A percentile compares a stretch with the other conserved stretches of the same genome.
These are phyloP conservation scores for Myriosclerotinia duriaeana DNA, from an alignment of 2,329 filamentous ascomycete genomes.

Conservation along the genomic window DNA sequence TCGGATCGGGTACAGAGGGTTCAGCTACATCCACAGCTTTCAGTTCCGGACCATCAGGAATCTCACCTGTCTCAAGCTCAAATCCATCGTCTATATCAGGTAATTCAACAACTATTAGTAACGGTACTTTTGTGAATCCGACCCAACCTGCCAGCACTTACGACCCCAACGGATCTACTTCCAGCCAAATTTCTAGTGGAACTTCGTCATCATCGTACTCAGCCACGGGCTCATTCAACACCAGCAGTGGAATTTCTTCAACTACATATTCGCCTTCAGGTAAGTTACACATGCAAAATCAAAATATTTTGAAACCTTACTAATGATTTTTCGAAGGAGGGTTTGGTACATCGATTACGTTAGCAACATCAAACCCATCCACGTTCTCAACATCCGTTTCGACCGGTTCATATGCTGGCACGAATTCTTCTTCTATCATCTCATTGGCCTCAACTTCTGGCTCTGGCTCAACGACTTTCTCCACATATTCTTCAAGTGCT, in stretches of 20 bases:
- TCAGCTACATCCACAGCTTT: background rate
- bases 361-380: conserved; percentile 22
- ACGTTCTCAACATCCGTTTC: conserved; percentile 28
- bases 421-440: conserved; percentile 16
- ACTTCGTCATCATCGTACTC: conserved; percentile 9
- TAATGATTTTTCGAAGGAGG: conserved; percentile 18
- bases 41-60: conserved; percentile 18
- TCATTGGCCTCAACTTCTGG: conserved; percentile 16
- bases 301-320: background rate
- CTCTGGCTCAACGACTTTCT: background rate
- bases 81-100: background rate
- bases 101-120: conserved; percentile 1
- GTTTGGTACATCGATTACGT: conserved; percentile 20
- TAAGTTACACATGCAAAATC: background rate
- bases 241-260: conserved; percentile 5
- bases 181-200: conserved; percentile 10
- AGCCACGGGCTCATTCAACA: conserved; percentile 7
- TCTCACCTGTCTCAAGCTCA: conserved; percentile 12
- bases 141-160: conserved; percentile 9
- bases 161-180: conserved; percentile 8
- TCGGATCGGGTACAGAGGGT: conserved; percentile 14
- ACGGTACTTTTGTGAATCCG: background rate
- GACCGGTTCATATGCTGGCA: conserved; percentile 12
- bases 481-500: conserved; percentile 8
- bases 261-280: conserved; percentile 11